These are phyloP conservation scores for Trifolium repens DNA, from an alignment of 306 rosid species.

Conservation along the genomic window DNA sequence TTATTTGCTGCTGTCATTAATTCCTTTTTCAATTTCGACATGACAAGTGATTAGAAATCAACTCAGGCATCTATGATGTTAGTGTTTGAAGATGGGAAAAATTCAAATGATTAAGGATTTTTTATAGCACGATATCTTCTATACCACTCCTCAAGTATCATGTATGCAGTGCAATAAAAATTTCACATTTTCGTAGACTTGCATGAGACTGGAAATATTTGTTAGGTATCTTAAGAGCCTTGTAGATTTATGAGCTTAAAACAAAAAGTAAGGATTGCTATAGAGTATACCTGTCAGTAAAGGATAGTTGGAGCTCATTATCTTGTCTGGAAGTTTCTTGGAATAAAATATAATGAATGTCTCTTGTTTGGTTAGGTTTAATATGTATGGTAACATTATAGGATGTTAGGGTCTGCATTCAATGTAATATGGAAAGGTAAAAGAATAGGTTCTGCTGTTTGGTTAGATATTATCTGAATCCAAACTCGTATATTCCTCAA, in stretches of 20 bases:
- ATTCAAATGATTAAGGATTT: conserved; percentile 13
- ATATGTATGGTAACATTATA: not conserved
- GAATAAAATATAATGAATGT: not conserved
- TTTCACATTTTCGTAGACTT: not conserved
- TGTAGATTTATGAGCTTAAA: conserved; percentile 1
- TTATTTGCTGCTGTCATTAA: not conserved
- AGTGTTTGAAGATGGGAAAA: not conserved
- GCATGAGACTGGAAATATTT: not conserved
- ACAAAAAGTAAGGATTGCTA: conserved; percentile 3
- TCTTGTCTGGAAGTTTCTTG: conserved; percentile 13
- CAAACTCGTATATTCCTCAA: conserved; percentile 5
- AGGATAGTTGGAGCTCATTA: not conserved
- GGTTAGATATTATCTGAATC: conserved; percentile 11
- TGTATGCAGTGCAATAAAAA: not conserved
- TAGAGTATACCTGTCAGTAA: not conserved
- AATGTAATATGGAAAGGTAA: conserved; percentile 4
- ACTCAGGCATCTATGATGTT: conserved; percentile 7
- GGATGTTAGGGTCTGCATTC: conserved; percentile 3
- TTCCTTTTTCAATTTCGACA: not conserved
- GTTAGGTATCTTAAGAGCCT: not conserved
- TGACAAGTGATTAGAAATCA: not conserved
- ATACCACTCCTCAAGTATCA: conserved; percentile 2
- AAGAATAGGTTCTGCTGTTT: conserved; percentile 7
- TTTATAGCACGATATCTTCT: conserved; percentile 3
- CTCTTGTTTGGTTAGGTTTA: conserved; percentile 24